Conservation (phyloP, 129 eudicot genomes). For the Gnaphalium uliginosum region DNA sequence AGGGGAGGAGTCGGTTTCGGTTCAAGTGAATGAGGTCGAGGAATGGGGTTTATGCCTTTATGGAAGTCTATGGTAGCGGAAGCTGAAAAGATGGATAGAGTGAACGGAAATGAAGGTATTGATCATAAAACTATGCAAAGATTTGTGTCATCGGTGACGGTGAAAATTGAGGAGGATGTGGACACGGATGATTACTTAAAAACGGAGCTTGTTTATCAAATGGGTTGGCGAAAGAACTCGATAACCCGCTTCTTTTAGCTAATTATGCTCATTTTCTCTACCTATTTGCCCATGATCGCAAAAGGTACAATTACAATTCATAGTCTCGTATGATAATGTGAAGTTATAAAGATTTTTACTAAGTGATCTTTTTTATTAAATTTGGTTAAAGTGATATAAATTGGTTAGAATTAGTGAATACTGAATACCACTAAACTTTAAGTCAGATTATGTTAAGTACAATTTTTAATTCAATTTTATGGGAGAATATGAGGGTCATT, state of each 20-base stretch:
- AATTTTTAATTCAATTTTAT: too few relatives aligned
- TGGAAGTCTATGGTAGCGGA: slow-evolving; percentile 73
- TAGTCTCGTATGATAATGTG: not conserved
- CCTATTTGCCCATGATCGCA: slow-evolving; percentile 64
- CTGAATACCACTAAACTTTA: too few relatives aligned
- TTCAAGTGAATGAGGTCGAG: slow-evolving; percentile 44
- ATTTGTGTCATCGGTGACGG: slow-evolving; percentile 77
- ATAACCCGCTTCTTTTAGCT: slow-evolving; percentile 66
- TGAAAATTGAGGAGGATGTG: slow-evolving; percentile 52
- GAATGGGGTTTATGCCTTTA: slow-evolving; percentile 51
- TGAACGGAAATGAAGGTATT: slow-evolving; percentile 41
- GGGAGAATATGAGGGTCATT: too few relatives aligned
- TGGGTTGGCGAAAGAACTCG: slow-evolving; percentile 60
- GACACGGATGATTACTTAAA: slow-evolving; percentile 50
- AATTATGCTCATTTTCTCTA: slow-evolving; percentile 94
- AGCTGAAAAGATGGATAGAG: slow-evolving; percentile 54
- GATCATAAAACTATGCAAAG: slow-evolving; percentile 52
- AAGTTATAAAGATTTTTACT: not conserved
- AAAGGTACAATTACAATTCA: slow-evolving; percentile 47
- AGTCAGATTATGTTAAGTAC: too few relatives aligned
- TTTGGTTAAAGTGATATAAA: not conserved
- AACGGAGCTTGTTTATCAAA: slow-evolving; percentile 66
- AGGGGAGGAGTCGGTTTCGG: slow-evolving; percentile 57
- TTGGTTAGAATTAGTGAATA: too few relatives aligned
- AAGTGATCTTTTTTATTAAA: not conserved